Base-by-base conservation (phyloP, 1,284 basidiomycete species). In the Boletus sp. region DNA sequence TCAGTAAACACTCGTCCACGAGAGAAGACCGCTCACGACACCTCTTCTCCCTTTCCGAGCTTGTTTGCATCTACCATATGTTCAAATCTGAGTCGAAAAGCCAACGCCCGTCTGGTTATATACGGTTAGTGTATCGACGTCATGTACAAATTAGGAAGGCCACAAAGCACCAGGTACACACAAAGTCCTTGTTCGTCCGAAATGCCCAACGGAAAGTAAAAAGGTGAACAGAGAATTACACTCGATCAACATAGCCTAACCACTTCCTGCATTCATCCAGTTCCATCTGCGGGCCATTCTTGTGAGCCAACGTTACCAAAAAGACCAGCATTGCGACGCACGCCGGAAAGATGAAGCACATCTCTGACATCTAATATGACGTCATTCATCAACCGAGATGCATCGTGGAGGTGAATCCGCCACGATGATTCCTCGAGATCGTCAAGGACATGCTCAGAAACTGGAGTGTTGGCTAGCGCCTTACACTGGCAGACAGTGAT, bases 351-450 rank as follows among this genome's bases (percentile, higher is more conserved):
- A 14, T 61, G 67, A 41, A 80, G 55, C 20, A 74, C 54, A 7
- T 69, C 71, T 46, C 66, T 66, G 32, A 82, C 60, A 46, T 81
- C 79, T 46, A 68, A 55, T 46, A 73, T 57, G 29, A 80, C 72
- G 16, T 66, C 68, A 41, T 68, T 62, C 9, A 69, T 64, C 22
- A 66, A 65, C 38, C 61, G 58, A 46, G 55, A 52, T 7, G 72
- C 74, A 48, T 58, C 64, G 40, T 54, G 57, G 27, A 58, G 51
- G 41, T 60, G 48, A 45, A 57, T 55, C 44, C 54, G 48, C 50
- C 54, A 57, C 36, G 46, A 30, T 33, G 52, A 46, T 23, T 44
- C 36, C 36, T 58, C 54, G 20, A 46, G 36, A 10, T 49, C 48
- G 4, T 43, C 39, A 1, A 26, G 27, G 8, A 7, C 6, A 6